Percentiles rank a stretch among this genome's conserved stretches.
Evolutionary conservation across 129 eudicot species (phyloP).

Genomic region (Smallanthus sonchifolius): DNA sequence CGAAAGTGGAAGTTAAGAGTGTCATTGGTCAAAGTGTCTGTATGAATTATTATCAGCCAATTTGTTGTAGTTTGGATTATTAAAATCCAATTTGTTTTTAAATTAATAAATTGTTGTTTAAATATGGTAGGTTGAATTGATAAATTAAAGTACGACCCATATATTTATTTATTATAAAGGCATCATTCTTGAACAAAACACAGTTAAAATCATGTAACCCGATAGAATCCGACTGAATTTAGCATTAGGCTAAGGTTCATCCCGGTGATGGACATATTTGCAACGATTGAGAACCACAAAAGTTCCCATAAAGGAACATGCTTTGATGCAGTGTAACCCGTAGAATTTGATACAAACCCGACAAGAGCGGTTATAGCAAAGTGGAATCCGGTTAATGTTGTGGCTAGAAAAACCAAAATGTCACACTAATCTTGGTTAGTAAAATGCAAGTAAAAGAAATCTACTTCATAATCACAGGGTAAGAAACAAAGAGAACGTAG

Average conservation of each 20-base stretch:
- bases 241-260: conserved; percentile 86
- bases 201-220: conserved; percentile 30
- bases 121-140: neutral
- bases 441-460: neutral
- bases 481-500: neutral
- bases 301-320: conserved; percentile 79
- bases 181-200: neutral
- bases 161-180: neutral
- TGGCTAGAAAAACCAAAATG: conserved; percentile 45
- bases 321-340: conserved; percentile 58
- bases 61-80: no score
- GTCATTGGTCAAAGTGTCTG: no score
- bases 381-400: conserved; percentile 72
- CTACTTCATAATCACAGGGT: neutral
- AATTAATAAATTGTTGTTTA: neutral
- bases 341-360: conserved; percentile 63
- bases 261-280: conserved; percentile 75
- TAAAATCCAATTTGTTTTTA: neutral
- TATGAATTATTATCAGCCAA: no score
- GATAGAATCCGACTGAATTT: conserved; percentile 84
- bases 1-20: no score
- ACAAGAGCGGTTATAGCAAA: conserved; percentile 72
- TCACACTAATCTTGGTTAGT: neutral
- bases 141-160: neutral
- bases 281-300: conserved; percentile 69